phyloP scores from a whole-genome alignment of 2,329 filamentous ascomycete genomes.

The Ceratocystis ficicola region DNA sequence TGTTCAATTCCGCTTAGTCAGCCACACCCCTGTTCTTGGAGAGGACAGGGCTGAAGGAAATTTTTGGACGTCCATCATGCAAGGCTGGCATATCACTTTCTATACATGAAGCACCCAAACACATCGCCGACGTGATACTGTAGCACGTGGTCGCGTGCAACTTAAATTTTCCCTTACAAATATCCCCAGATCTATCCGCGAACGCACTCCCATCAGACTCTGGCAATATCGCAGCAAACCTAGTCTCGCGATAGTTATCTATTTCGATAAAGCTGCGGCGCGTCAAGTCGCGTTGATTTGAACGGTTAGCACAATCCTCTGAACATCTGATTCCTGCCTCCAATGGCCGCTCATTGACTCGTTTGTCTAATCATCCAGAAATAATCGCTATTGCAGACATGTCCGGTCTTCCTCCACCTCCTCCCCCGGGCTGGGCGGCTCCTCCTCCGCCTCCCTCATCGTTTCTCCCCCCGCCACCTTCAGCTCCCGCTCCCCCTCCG shows the following conservation, averaged over 20 bases:
- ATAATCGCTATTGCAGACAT: constrained; percentile 29
- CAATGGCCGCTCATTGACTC: background rate
- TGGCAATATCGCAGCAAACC: constrained; percentile 18
- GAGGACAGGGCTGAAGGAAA: constrained; percentile 22
- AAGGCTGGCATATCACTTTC: constrained; percentile 19
- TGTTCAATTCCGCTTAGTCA: background rate
- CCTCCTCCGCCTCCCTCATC: constrained; percentile 46
- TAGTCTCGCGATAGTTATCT: constrained; percentile 6
- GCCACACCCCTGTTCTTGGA: background rate
- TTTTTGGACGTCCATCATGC: constrained; percentile 22
- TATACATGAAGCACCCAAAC: constrained; percentile 12
- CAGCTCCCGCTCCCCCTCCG: constrained; percentile 54
- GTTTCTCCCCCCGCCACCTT: constrained; percentile 45
- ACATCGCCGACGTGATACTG: constrained; percentile 20
- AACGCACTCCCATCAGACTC: background rate
- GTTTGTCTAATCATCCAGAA: background rate
- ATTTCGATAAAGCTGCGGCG: constrained; percentile 12
- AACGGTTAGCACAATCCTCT: constrained; percentile 13
- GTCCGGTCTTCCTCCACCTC: constrained; percentile 43
- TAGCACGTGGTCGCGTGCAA: constrained; percentile 21
- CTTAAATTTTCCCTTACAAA: constrained; percentile 1
- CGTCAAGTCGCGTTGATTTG: constrained; percentile 21
- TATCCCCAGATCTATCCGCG: background rate
- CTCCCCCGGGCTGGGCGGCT: constrained; percentile 45
- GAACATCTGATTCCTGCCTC: background rate